Conservation (phyloP, 805 yeast genomes). For the Nakazawaea holstii region DNA sequence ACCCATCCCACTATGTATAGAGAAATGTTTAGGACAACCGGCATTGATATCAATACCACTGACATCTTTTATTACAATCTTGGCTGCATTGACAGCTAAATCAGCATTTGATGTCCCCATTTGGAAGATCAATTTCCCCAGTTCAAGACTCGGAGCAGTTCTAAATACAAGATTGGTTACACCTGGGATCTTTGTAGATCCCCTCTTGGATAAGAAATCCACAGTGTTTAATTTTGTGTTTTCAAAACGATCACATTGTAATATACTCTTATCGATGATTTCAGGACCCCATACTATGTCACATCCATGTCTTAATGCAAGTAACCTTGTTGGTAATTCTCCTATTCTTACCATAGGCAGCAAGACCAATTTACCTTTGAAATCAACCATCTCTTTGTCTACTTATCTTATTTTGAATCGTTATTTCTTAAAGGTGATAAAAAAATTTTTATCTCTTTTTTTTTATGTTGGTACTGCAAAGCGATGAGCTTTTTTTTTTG, state of each 20-base stretch:
- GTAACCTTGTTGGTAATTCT: constrained; percentile 82
- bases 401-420: not conserved
- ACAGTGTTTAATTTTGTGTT: constrained; percentile 55
- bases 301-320: constrained; percentile 81
- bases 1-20: constrained; percentile 96
- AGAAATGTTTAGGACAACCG: constrained; percentile 96
- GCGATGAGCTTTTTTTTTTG: too few relatives aligned
- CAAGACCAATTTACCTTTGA: constrained; percentile 71
- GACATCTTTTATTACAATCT: constrained; percentile 76
- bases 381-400: constrained; percentile 46
- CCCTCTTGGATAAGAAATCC: constrained; percentile 45
- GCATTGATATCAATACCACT: constrained; percentile 92
- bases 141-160: constrained; percentile 59
- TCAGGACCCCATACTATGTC: constrained; percentile 98
- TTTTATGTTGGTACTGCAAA: too few relatives aligned
- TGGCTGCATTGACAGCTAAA: constrained; percentile 85
- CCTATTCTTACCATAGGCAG: constrained; percentile 98
- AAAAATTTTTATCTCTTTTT: not conserved
- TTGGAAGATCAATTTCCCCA: constrained; percentile 74
- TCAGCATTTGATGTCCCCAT: constrained; percentile 83
- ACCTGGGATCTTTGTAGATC: constrained; percentile 38
- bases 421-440: not conserved
- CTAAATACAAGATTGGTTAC: constrained; percentile 62
- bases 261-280: constrained; percentile 78
- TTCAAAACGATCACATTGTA: constrained; percentile 59